A percentile compares a stretch with the other conserved stretches of the same genome.
phyloP scores from a whole-genome alignment of 495 filamentous ascomycete genomes.

The Penicillium subrubescens region DNA sequence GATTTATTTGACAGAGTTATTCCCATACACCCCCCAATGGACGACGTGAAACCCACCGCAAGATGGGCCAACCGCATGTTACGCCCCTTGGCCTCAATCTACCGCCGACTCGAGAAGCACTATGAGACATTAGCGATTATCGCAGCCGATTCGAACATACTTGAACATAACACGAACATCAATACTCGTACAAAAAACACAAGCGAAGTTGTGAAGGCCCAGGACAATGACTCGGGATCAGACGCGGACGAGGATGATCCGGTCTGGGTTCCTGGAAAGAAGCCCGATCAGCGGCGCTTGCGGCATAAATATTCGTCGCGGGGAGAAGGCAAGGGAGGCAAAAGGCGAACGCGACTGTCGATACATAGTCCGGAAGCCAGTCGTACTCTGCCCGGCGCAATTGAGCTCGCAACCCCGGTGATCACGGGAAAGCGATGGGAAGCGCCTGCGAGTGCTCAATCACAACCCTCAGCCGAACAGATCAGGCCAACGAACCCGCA shows the following conservation, averaged over 20 bases:
- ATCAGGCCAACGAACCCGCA: neutral
- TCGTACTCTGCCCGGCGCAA: constrained; percentile 46
- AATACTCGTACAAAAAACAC: constrained; percentile 3
- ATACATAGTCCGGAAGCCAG: constrained; percentile 43
- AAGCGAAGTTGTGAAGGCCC: neutral
- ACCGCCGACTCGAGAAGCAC: constrained; percentile 49
- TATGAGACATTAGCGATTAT: constrained; percentile 41
- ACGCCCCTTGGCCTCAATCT: constrained; percentile 48
- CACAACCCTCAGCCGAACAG: constrained; percentile 10
- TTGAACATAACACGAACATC: constrained; percentile 13
- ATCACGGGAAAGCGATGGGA: constrained; percentile 43
- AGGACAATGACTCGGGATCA: constrained; percentile 27
- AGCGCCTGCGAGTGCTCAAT: constrained; percentile 17
- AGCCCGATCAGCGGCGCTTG: constrained; percentile 36
- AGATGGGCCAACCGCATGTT: constrained; percentile 54
- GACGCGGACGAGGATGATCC: constrained; percentile 47
- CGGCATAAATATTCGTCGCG: constrained; percentile 43
- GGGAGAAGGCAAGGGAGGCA: constrained; percentile 26
- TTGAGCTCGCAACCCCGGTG: constrained; percentile 49
- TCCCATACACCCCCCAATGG: constrained; percentile 29
- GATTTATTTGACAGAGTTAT: constrained; percentile 10
- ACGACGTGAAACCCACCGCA: constrained; percentile 45
- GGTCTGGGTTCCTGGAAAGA: constrained; percentile 46
- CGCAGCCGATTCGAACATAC: constrained; percentile 29
- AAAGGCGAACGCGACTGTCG: constrained; percentile 33